These are phyloP conservation scores for Boletus reticuloceps DNA, from an alignment of 768 basidiomycete species.

Conservation along the genomic window DNA sequence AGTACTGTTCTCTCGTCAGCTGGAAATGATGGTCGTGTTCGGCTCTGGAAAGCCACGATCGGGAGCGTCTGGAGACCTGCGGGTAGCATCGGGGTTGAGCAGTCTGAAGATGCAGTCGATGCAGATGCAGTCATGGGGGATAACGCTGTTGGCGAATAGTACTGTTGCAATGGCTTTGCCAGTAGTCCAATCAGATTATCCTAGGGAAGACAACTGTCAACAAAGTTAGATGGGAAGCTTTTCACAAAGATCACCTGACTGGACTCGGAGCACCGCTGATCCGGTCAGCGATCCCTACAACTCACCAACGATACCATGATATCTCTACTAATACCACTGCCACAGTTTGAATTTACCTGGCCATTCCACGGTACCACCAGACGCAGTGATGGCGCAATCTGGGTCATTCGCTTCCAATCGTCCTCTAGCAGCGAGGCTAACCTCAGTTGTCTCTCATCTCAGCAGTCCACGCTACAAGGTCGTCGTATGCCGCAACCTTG, in stretches of 20 bases:
- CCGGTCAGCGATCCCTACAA: neutral
- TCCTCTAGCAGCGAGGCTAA: slow-evolving; percentile 21
- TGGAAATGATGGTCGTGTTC: slow-evolving; percentile 79
- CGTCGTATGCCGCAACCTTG: slow-evolving; percentile 59
- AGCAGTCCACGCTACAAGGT: slow-evolving; percentile 37
- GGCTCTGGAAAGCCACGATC: slow-evolving; percentile 82
- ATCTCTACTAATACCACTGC: too few species aligned
- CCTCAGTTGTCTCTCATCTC: slow-evolving; percentile 23
- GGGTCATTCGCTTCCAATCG: slow-evolving; percentile 22
- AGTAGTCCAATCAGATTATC: neutral
- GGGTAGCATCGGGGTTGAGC: slow-evolving; percentile 80
- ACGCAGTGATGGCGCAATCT: slow-evolving; percentile 22
- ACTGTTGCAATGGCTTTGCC: neutral
- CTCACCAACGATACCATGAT: too few species aligned
- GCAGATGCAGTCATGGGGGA: slow-evolving; percentile 48
- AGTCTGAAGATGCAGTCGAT: slow-evolving; percentile 51
- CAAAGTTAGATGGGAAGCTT: neutral
- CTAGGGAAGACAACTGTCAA: neutral
- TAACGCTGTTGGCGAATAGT: slow-evolving; percentile 33
- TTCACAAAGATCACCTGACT: too few species aligned
- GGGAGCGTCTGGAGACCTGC: slow-evolving; percentile 84
- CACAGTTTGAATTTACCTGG: neutral
- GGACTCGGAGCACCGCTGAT: neutral
- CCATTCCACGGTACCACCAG: neutral
- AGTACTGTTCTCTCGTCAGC: slow-evolving; percentile 83